Evolutionary conservation across 768 basidiomycete species (phyloP).

Genomic region (Lactifluus echinatus): DNA sequence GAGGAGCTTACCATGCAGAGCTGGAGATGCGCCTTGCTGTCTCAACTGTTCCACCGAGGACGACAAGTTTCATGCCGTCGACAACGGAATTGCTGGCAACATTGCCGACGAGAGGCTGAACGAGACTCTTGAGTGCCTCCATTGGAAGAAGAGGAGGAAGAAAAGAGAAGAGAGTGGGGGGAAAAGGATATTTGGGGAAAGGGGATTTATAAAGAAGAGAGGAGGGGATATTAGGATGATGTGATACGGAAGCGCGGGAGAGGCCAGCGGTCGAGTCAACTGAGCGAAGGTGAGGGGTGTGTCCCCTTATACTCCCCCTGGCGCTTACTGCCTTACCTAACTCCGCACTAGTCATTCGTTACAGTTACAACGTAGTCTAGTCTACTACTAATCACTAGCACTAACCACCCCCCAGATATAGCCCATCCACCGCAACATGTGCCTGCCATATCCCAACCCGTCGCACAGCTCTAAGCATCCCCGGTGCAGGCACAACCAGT

Average conservation of each 20-base stretch:
- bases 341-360: not conserved
- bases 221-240: constrained; percentile 16
- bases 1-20: constrained; percentile 60
- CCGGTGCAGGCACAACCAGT: constrained; percentile 59
- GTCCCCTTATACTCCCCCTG: constrained; percentile 15
- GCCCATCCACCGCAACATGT: constrained; percentile 69
- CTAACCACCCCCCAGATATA: constrained; percentile 35
- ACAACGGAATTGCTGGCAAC: constrained; percentile 47
- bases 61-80: constrained; percentile 86
- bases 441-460: constrained; percentile 77
- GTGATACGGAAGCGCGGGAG: constrained; percentile 8
- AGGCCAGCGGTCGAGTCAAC: too few relatives aligned
- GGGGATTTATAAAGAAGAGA: not conserved
- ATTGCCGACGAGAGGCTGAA: constrained; percentile 19
- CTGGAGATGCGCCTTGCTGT: constrained; percentile 76
- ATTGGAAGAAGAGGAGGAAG: not conserved
- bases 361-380: not conserved
- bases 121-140: constrained; percentile 22
- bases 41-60: constrained; percentile 81
- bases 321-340: constrained; percentile 8
- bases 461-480: constrained; percentile 54
- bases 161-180: not conserved
- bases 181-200: not conserved
- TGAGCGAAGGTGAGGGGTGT: not conserved
- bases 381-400: not conserved